Percentiles rank a stretch among this genome's conserved stretches.
Conservation (phyloP, 768 basidiomycete species). For the Exidia glandulosa region DNA sequence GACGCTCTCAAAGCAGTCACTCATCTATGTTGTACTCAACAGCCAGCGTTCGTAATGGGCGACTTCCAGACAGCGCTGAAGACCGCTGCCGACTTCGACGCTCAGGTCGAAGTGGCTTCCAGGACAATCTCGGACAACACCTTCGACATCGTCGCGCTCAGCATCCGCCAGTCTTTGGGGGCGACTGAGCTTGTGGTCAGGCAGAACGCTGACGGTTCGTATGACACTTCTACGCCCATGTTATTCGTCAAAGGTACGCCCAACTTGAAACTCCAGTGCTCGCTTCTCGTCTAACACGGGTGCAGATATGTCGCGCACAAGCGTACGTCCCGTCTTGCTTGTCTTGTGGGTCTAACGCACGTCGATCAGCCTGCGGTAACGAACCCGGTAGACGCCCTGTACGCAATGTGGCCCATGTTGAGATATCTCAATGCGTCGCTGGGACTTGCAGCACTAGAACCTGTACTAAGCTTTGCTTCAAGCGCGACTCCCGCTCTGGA, state of each 20-base stretch:
- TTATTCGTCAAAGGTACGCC: slow-evolving; percentile 21
- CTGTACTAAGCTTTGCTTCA: not conserved
- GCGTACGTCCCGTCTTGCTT: not conserved
- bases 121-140: slow-evolving; percentile 20
- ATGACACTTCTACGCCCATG: slow-evolving; percentile 21
- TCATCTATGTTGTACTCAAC: slow-evolving; percentile 4
- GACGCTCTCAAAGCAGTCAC: not conserved
- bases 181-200: slow-evolving; percentile 23
- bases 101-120: slow-evolving; percentile 20
- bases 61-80: slow-evolving; percentile 19
- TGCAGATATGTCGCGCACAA: not conserved
- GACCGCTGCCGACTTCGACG: slow-evolving; percentile 21
- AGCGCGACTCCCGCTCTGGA: not conserved
- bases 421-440: not conserved
- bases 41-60: slow-evolving; percentile 21
- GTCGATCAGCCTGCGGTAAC: not conserved
- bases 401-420: not conserved
- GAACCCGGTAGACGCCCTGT: not conserved
- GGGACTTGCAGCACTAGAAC: not conserved
- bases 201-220: slow-evolving; percentile 14
- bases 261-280: not conserved
- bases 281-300: not conserved
- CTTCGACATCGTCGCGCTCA: slow-evolving; percentile 19
- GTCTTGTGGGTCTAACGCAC: not conserved
- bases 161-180: slow-evolving; percentile 23